Evolutionary conservation across 768 basidiomycete species (phyloP), one percentile per base, ranked within the genome.

Genomic region (Mycena rosella): DNA sequence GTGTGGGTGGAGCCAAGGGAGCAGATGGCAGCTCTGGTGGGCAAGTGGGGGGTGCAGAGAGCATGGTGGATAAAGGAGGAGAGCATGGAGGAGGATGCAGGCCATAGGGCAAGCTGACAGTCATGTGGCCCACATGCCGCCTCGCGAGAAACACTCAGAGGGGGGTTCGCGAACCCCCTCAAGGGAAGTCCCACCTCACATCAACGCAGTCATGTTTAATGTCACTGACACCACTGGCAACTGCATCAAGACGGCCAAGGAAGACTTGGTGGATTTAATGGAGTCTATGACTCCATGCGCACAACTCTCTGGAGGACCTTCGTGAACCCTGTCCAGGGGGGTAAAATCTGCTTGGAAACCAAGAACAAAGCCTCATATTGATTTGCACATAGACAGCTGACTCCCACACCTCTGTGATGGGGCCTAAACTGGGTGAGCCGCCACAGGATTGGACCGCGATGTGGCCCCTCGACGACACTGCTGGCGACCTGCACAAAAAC

Each of bases 141-240:
- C 18, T 20, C 18, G 40, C 56, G 63, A 48, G 45, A 63, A 3
- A 65, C 29, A 58, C 63, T 65, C 63, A 65, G 48, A 34, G 63
- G 63, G 63, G 63, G 30, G 52, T 65, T 65, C 48, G 63, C 63
- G 56, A 52, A 22, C 38, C 63, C 63, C 63, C 63, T 58, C 56
- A 56, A 65, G 63, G 63, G 63, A 65, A 65, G 63, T 65, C 48
- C 63, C 63, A 17, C 63, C 63, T 20, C 63, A 65, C 7, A 30
- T 65, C 27, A 38, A 57, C 38, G 13, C 20, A 0, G 38, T 51
- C 0, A 4, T 48, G 10, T 8, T 58, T 30, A 65, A 58, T 11
- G 27, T 65, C n/a, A 44, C 63, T 65, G 55, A 65, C 63, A 58
- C 24, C 36, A 15, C 24, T 14, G 63, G 63, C 0, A 0, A 15